Conservation (phyloP, 352 stramenopile genomes). For the Phytophthora brassicae region DNA sequence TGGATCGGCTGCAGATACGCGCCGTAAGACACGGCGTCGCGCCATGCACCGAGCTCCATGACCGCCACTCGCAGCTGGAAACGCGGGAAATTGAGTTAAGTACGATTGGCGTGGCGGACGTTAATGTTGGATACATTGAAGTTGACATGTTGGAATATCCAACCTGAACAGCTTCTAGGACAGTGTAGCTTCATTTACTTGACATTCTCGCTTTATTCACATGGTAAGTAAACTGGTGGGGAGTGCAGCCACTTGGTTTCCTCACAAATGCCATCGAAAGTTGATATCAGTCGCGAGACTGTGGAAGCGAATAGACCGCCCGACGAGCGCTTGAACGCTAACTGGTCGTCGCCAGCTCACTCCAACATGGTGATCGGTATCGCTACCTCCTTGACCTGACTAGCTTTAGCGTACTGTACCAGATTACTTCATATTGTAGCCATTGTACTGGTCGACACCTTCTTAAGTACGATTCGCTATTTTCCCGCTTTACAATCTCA, state of each 20-base stretch:
- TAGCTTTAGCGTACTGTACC: no score
- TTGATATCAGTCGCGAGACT: no score
- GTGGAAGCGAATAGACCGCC: no score
- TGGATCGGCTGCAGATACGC: conserved; percentile 50
- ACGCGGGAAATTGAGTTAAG: not conserved
- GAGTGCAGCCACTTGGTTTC: not conserved
- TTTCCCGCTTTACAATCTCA: not conserved
- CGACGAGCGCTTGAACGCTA: no score
- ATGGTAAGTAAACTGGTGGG: no score
- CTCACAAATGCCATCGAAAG: not conserved
- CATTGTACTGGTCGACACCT: not conserved
- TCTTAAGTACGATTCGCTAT: not conserved
- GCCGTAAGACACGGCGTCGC: conserved; percentile 39
- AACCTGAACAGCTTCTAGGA: no score
- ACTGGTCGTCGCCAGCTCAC: conserved; percentile 16
- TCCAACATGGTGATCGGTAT: no score
- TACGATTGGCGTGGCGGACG: not conserved
- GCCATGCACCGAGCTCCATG: conserved; percentile 42
- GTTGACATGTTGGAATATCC: not conserved
- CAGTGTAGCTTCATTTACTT: no score
- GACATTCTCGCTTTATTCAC: no score
- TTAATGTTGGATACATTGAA: not conserved
- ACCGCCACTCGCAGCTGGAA: not conserved
- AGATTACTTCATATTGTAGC: no score
- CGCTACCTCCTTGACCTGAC: no score